Percentiles rank a stretch among this genome's conserved stretches.
These are phyloP conservation scores for Cadophora gregata DNA, from an alignment of 2,329 filamentous ascomycete genomes.

Conservation along the genomic window DNA sequence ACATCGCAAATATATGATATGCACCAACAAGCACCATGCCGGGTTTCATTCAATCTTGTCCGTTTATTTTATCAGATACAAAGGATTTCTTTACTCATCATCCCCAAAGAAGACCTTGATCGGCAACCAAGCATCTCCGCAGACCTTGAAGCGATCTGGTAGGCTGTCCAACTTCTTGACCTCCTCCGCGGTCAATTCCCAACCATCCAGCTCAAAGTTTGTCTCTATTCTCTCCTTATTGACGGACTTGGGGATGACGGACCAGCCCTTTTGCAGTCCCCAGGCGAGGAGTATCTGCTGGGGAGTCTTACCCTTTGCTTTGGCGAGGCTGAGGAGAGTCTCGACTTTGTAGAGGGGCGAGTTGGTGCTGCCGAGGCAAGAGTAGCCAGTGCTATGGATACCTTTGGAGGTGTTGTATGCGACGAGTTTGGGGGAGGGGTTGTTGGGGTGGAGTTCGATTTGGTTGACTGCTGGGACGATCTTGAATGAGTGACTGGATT, in stretches of 20 bases:
- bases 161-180: conserved; percentile 60
- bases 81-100: conserved; percentile 68
- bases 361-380: conserved; percentile 73
- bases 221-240: conserved; percentile 74
- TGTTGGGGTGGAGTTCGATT: conserved; percentile 81
- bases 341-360: conserved; percentile 73
- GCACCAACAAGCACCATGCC: neutral
- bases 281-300: conserved; percentile 82
- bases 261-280: conserved; percentile 81
- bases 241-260: conserved; percentile 85
- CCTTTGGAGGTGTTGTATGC: conserved; percentile 74
- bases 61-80: neutral
- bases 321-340: conserved; percentile 65
- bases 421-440: conserved; percentile 80
- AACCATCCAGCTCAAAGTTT: conserved; percentile 79
- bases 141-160: conserved; percentile 78
- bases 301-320: conserved; percentile 69
- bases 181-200: conserved; percentile 75
- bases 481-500: conserved; percentile 43
- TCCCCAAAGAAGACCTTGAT: conserved; percentile 84
- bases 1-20: neutral
- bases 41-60: neutral
- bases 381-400: conserved; percentile 79
- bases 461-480: conserved; percentile 76
- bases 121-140: conserved; percentile 75